Base-by-base conservation (phyloP, 2,329 filamentous ascomycete species). In the Byssochlamys sp. region DNA sequence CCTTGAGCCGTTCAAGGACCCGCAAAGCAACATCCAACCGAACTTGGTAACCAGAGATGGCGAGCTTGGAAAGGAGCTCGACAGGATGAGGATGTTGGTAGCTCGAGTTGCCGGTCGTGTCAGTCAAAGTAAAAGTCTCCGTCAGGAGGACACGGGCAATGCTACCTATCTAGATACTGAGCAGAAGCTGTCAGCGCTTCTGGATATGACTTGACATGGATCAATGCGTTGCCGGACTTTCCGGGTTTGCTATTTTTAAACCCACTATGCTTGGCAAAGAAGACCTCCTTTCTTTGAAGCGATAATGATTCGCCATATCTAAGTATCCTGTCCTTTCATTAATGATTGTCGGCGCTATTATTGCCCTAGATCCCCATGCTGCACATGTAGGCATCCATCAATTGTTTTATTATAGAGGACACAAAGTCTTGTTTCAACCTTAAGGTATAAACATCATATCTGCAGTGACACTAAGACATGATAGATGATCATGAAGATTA, bases 11-110 rank as follows among this genome's bases (percentile, higher is more conserved):
- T 81, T 81, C 56, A 66, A 74, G 29, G 69, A 78, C 27, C 78
- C 81, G 0, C 75, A 76, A 59, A 68, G 74, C 45, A 78, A 76
- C 54, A 75, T 83, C 48, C 81, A 83, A 61, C 80, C 80, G 1
- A 83, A 83, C 60, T 69, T 84, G 26, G 74, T 80, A 31, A 80
- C 78, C 33, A 73, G 73, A 54, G 79, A 82, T 63, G 77, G 77
- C 10, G 77, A 79, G 57, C 67, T 84, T 54, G 71, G 72, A 11
- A 69, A 72, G 14, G 80, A 83, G 63, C 58, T 83, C 58, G 74
- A 76, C 53, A 78, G 75, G 64, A 80, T 78, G 69, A 71, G 76
- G 55, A 76, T 77, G 66, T 66, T 79, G 52, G 67, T 77, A 54
- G 76, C 76, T 28, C 69, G 76, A 48, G 75, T 77, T 27, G 70